Evolutionary conservation across 106 monocot species (phyloP), one percentile per base, ranked within the genome.

Genomic region (Platanthera guangdongensis): DNA sequence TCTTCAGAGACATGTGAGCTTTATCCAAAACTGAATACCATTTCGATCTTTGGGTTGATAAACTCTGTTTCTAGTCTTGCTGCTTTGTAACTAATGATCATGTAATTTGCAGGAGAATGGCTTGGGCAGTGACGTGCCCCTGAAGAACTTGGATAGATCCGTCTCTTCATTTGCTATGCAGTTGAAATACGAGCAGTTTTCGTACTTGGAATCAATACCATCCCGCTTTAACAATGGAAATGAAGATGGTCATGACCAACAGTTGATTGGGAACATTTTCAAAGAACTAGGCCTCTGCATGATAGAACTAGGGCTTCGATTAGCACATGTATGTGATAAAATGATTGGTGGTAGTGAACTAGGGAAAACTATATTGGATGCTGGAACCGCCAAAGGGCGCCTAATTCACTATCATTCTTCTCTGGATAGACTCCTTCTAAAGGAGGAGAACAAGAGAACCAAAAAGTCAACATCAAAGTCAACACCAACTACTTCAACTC

Each of bases 381-480:
- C 90, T 6, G 76, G 90, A 21, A 86, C 80, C 25, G 96, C 89
- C 18, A 96, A 96, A 78, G 96, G 91, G 0, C 85, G 96, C 45
- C 93, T 96, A 49, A 93, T 96, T 64, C 95, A 95, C 63, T 95
- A 95, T 71, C 95, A 95, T 74, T 94, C 94, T 46, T 21, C 9
- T 7, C 32, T 83, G 14, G 96, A 96, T 67, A 83, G 80, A 48
- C 6, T 74, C 71, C 62, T 93, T 52, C 82, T 93, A 5, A 93
- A 85, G 75, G 74, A 86, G 25, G 48, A 9, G 32, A 76, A 15
- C 47, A 83, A 74, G 76, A 87, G 75, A 74, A 72, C 49, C 64
- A 88, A 80, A 50, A 74, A 68, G 75, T 55, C 68, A 11, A 72
- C 7, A 6, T 72, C 50, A 15, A 82, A 69, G 76, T 72, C 57